These are phyloP conservation scores for Candolleomyces eurysporus DNA, from an alignment of 768 basidiomycete genomes.

Conservation along the genomic window DNA sequence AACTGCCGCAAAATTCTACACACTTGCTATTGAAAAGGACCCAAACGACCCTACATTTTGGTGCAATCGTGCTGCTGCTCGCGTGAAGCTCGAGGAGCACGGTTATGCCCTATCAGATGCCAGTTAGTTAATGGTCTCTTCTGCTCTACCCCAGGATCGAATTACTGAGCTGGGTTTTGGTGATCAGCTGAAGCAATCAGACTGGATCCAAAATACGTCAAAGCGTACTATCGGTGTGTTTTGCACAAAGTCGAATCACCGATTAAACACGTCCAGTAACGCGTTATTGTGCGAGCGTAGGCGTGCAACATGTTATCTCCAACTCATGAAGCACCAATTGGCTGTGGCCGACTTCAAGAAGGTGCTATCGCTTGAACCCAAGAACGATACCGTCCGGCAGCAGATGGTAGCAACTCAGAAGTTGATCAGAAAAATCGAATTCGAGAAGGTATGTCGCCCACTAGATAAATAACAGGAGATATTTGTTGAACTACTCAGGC, in stretches of 20 bases:
- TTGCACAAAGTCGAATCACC: background rate
- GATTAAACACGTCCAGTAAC: background rate
- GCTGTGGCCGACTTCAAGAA: slow-evolving; percentile 89
- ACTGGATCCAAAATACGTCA: slow-evolving; percentile 86
- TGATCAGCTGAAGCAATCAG: slow-evolving; percentile 75
- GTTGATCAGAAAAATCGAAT: slow-evolving; percentile 83
- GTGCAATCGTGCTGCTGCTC: slow-evolving; percentile 91
- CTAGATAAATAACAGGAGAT: background rate
- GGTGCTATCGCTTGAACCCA: slow-evolving; percentile 79
- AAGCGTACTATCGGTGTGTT: slow-evolving; percentile 80
- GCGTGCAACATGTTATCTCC: slow-evolving; percentile 87
- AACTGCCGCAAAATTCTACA: slow-evolving; percentile 74
- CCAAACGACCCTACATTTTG: slow-evolving; percentile 86
- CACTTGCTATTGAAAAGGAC: slow-evolving; percentile 82
- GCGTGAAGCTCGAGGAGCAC: slow-evolving; percentile 91
- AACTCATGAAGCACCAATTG: slow-evolving; percentile 82
- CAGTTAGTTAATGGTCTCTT: slow-evolving; percentile 47
- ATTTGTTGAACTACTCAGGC: slow-evolving; percentile 45
- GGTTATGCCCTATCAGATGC: slow-evolving; percentile 90
- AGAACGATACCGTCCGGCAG: slow-evolving; percentile 73
- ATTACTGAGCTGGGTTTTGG: slow-evolving; percentile 5
- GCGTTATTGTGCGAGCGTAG: slow-evolving; percentile 33
- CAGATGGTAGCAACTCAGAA: slow-evolving; percentile 91
- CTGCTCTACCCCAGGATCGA: background rate
- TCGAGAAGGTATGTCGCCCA: slow-evolving; percentile 72